Evolutionary conservation across 2,329 filamentous ascomycete genomes (phyloP), one percentile per base, ranked within the genome.

Genomic region (Ceratocystis papillata): DNA sequence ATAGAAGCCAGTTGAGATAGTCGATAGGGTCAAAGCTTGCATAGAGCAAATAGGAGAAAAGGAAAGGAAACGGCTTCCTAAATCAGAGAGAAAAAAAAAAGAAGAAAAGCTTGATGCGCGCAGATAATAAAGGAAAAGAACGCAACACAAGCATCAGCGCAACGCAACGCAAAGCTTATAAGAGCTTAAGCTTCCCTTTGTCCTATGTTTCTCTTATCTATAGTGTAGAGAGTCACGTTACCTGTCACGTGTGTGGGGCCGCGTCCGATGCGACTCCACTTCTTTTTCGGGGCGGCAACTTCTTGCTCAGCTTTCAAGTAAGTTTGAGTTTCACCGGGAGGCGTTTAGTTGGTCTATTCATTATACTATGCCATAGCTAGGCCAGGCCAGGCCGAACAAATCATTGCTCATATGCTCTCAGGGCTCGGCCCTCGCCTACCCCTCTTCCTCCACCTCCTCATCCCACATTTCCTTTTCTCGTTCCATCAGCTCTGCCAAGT

Each of bases 381-480:
- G 7, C n/a, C 22, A 53, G 2, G 10, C 48, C 1, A 20, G n/a
- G 48, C n/a, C 12, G 48, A 53, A 8, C 22, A 53, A 22, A n/a
- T 25, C n/a, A 53, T 25, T 53, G n/a, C 48, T 20, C 48, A n/a
- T 53, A 12, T 25, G 22, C 22, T 53, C 46, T 22, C 22, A 5
- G 15, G 20, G 50, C 50, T 25, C 25, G 6, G n/a, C 25, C 25
- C 8, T 55, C 12, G 37, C 20, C 28, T 25, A 55, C 20, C 25
- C 50, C 69, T 76, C 81, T 69, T 86, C 88, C 69, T 91, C 88
- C 68, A 86, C 86, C 70, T 89, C 89, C 71, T 89, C 88, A 70
- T 90, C 89, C 87, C 89, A 93, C 44, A 84, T 83, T 73, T 94
- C 89, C 73, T 87, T 82, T 76, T 95, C 91, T 67, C 80, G 81